phyloP scores from a whole-genome alignment of 352 stramenopile genomes.

The Globisporangium nagaii region DNA sequence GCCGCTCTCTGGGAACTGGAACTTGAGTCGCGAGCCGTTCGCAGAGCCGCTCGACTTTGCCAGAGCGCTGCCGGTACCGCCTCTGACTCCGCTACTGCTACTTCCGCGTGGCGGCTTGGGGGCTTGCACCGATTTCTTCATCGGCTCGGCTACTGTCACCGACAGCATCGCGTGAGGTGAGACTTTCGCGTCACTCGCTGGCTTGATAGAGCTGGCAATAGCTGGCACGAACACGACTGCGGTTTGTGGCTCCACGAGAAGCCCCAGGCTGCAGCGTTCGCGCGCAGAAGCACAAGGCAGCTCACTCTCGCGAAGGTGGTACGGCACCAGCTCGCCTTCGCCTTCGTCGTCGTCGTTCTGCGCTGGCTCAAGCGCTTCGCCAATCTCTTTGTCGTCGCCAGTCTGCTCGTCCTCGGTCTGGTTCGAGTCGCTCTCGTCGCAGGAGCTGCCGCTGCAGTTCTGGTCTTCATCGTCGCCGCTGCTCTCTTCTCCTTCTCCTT shows the following conservation, averaged over 20 bases:
- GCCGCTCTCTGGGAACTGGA: slow-evolving; percentile 54
- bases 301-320: not conserved
- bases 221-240: not conserved
- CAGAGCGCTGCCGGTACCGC: not conserved
- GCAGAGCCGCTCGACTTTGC: not conserved
- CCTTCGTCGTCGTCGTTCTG: slow-evolving; percentile 1
- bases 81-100: slow-evolving; percentile 2
- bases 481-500: slow-evolving; percentile 13
- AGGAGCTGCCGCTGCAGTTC: slow-evolving; percentile 7
- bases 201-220: not conserved
- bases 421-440: slow-evolving; percentile 28
- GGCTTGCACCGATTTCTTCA: slow-evolving; percentile 33
- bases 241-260: not conserved
- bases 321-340: not conserved
- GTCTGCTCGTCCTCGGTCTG: slow-evolving; percentile 36
- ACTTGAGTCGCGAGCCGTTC: slow-evolving; percentile 37
- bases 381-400: slow-evolving; percentile 1
- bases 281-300: not conserved
- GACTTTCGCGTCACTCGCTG: not conserved
- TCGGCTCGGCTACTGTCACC: slow-evolving; percentile 21
- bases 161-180: slow-evolving; percentile 12
- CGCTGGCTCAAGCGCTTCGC: not conserved
- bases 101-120: slow-evolving; percentile 32
- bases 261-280: not conserved
- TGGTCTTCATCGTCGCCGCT: slow-evolving; percentile 16